Evolutionary conservation across 164 flowering plant species (phyloP).

Genomic region (Umbellularia californica): DNA sequence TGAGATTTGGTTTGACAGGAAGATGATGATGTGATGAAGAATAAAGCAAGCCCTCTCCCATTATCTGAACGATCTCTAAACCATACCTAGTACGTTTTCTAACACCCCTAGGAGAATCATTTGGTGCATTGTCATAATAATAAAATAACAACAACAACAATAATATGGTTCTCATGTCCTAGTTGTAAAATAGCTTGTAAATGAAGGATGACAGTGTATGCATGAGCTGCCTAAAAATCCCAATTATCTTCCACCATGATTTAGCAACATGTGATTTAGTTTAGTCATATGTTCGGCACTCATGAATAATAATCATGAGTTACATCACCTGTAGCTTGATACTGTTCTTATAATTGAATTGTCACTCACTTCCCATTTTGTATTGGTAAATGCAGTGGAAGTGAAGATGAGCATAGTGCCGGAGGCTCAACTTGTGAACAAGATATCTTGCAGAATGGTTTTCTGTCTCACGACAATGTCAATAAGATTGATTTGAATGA

Average conservation of each 20-base stretch:
- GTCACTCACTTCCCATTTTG: conserved; percentile 7
- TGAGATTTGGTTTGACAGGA: conserved; percentile 37
- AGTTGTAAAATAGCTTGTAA: not conserved
- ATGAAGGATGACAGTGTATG: not conserved
- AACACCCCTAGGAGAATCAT: not conserved
- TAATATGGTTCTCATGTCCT: too few species aligned
- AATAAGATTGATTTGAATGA: conserved; percentile 26
- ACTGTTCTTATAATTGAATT: not conserved
- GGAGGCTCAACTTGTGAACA: conserved; percentile 34
- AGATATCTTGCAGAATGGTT: conserved; percentile 18
- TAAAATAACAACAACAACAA: too few species aligned
- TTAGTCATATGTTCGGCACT: not conserved
- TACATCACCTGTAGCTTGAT: not conserved
- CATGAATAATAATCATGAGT: not conserved
- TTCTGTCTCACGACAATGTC: conserved; percentile 26
- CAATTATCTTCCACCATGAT: not conserved
- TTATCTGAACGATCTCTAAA: conserved; percentile 24
- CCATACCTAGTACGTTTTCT: conserved; percentile 30
- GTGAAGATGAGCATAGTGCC: conserved; percentile 45
- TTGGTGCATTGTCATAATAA: not conserved
- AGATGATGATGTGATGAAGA: conserved; percentile 27
- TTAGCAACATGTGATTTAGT: not conserved
- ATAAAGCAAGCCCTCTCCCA: conserved; percentile 24
- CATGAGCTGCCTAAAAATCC: not conserved
- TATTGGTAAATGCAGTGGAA: conserved; percentile 37